phyloP scores from a whole-genome alignment of 306 rosid species.

The Geum urbanum region DNA sequence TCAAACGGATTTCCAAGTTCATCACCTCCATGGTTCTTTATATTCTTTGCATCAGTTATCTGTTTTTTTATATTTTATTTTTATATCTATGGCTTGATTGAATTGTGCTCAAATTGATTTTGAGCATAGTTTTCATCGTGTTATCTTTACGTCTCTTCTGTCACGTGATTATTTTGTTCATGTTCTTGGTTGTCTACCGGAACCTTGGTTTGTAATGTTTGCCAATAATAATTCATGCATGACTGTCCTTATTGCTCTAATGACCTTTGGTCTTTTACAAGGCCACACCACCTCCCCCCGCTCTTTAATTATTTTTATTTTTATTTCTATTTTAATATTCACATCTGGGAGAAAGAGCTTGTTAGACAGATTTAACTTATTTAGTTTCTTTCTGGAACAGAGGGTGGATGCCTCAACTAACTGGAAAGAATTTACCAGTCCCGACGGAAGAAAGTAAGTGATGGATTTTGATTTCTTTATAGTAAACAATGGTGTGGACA shows the following conservation, averaged over 20 bases:
- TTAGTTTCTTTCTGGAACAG: slow-evolving; percentile 48
- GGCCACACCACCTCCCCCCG: not conserved
- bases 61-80: too few species aligned
- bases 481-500: not conserved
- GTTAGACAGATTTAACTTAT: slow-evolving; percentile 28
- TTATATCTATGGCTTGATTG: not conserved
- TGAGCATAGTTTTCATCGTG: not conserved
- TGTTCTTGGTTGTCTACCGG: not conserved
- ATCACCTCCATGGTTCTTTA: not conserved
- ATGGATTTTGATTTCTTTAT: slow-evolving; percentile 19
- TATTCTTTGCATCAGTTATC: too few species aligned
- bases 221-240: slow-evolving; percentile 1
- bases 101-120: not conserved
- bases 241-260: not conserved
- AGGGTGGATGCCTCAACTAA: slow-evolving; percentile 91
- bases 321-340: slow-evolving; percentile 18
- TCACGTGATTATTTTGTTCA: not conserved
- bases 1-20: not conserved
- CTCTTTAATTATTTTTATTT: not conserved
- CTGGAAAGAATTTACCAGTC: slow-evolving; percentile 89
- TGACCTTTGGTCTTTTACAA: not conserved
- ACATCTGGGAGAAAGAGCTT: slow-evolving; percentile 17
- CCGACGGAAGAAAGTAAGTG: slow-evolving; percentile 85
- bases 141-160: not conserved
- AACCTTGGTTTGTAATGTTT: not conserved